A percentile compares a stretch with the other conserved stretches of the same genome.
Conservation (phyloP, 1,139 yeast genomes). For the Debaryomyces singareniensis region DNA sequence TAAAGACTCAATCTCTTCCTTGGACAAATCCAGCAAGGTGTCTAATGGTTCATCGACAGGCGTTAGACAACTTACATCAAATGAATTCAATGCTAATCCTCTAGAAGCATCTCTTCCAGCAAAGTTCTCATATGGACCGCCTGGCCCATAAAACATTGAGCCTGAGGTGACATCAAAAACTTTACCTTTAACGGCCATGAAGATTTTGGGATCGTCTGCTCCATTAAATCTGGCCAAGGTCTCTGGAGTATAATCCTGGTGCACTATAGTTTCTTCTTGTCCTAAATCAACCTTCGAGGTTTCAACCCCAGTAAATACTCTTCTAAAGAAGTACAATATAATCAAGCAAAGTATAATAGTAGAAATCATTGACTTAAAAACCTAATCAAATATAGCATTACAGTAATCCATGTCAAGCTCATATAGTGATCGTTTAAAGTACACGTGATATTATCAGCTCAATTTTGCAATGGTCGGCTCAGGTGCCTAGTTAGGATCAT, state of each 20-base stretch:
- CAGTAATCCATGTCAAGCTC: too few relatives aligned
- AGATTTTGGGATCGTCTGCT: conserved; percentile 66
- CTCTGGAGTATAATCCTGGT: conserved; percentile 74
- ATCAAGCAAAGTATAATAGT: conserved; percentile 19
- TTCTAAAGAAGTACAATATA: conserved; percentile 17
- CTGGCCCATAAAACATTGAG: conserved; percentile 88
- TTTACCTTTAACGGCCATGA: conserved; percentile 76
- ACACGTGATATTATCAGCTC: too few relatives aligned
- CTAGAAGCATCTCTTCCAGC: conserved; percentile 97
- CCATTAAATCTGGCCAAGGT: conserved; percentile 77
- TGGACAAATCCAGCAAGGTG: conserved; percentile 50
- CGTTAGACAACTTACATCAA: conserved; percentile 57
- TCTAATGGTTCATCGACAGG: conserved; percentile 71
- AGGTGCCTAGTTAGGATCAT: too few relatives aligned
- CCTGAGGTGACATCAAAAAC: conserved; percentile 85
- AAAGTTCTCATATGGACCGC: conserved; percentile 91
- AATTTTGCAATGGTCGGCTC: too few relatives aligned
- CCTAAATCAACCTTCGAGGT: conserved; percentile 8
- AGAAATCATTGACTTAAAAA: too few relatives aligned
- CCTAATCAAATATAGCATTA: too few relatives aligned
- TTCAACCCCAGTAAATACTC: conserved; percentile 13
- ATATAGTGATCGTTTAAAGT: too few relatives aligned
- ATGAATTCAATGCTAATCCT: conserved; percentile 86
- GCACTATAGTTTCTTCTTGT: conserved; percentile 55
- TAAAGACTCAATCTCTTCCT: conserved; percentile 60